Conservation (phyloP, 495 filamentous ascomycete species). For the Neurospora sp. region DNA sequence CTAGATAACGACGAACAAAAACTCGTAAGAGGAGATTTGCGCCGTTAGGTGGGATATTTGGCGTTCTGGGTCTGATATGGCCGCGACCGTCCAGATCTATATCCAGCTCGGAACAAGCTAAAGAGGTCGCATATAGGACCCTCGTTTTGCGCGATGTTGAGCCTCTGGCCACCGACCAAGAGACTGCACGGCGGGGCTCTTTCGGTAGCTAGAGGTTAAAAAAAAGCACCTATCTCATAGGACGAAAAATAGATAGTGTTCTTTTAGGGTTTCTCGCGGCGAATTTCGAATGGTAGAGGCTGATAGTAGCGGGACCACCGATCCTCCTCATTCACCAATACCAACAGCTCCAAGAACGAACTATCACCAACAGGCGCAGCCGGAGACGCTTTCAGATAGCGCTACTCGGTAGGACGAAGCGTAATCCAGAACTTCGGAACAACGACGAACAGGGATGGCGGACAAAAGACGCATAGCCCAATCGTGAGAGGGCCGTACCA, state of each 20-base stretch:
- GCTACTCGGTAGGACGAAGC: not conserved
- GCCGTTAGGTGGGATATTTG: conserved; percentile 18
- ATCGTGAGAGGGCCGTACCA: not conserved
- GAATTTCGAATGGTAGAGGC: not conserved
- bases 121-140: not conserved
- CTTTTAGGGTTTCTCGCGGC: not conserved
- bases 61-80: conserved; percentile 8
- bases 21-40: conserved; percentile 12
- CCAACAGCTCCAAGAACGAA: not conserved
- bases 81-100: conserved; percentile 15
- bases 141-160: conserved; percentile 2
- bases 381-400: not conserved
- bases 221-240: not conserved
- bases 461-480: not conserved
- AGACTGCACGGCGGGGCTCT: not conserved
- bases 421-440: not conserved
- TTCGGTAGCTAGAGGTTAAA: not conserved
- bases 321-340: not conserved
- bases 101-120: not conserved
- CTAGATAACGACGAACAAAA: conserved; percentile 1
- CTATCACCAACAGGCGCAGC: not conserved
- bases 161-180: not conserved
- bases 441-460: not conserved
- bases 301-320: not conserved
- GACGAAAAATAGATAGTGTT: not conserved